Base-by-base conservation (phyloP, 306 rosid genomes). In the Morella rubra region DNA sequence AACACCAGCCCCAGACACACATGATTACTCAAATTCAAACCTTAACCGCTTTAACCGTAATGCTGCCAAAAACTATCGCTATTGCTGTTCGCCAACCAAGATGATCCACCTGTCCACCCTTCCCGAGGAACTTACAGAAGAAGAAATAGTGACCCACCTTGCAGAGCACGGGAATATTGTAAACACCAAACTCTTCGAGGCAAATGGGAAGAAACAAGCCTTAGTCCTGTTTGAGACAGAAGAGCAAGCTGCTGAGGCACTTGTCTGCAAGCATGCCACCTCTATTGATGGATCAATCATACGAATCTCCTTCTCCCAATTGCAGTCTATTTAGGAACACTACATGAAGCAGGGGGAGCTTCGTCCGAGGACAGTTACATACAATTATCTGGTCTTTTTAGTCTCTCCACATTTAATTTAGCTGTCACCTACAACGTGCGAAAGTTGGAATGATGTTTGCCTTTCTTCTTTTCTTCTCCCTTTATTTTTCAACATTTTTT, bases 41-140 rank as follows among this genome's bases (percentile, higher is more conserved):
- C 99, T 96, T 80, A 96, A 96, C 70, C 98, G 98, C n/a, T 96
- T 96, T 85, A 92, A 96, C 73, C 99, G 99, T 2, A 96, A 96
- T 75, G 98, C 99, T 69, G 98, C 98, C 14, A 96, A 96, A 80
- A 96, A 96, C 93, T 96, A 96, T 69, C 93, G 97, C 7, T 96
- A 96, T 44, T 96, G 99, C 90, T 96, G 99, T 86, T 92, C 99
- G 0, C 99, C 99, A 0, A 96, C 99, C 44, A 92, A 88, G 88
- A 96, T 89, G 83, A 88, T 96, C 75, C 99, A 96, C 75, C 60
- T 96, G 76, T 96, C 99, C 22, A 90, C 96, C 66, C 97, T 96
- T 66, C 90, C 96, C 10, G 97, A 91, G 82, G 99, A 96, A 50
- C 88, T 89, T 58, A 86, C 90, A 0, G 98, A 96, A 44, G 98